Evolutionary conservation across 1,139 yeast species (phyloP), one percentile per base, ranked within the genome.

Genomic region (Suzukiozyma palmioleophila): DNA sequence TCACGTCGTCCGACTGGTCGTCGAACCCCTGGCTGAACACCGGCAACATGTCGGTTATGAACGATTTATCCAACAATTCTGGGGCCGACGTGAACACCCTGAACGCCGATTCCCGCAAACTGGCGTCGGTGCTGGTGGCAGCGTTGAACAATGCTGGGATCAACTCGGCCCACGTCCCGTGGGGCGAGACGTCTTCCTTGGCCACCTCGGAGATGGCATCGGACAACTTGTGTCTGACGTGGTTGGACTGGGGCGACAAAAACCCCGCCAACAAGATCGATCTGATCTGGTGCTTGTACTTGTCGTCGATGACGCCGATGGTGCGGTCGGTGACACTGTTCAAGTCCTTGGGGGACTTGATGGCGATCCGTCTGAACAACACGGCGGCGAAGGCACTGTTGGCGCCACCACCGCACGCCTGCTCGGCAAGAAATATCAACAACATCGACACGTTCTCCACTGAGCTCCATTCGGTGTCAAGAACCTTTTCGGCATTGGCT

Each of bases 121-220:
- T 77, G n/a, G 82, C 69, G 51, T 84, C 84, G 13, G 69, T 61
- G 56, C 74, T 77, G 46, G 74, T 71, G 15, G 84, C 64, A 11
- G 92, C 89, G 49, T 75, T 81, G 50, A 87, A 76, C 37, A 90
- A 67, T 1, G 89, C 79, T 37, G 88, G 89, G 35, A 88, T 64
- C 36, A 90, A 73, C 36, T 85, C 90, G 24, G 81, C 77, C 97
- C 97, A 90, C 11, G 71, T 62, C 2, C 73, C 75, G 21, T 69
- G 68, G 12, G 69, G 69, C 3, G 68, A 57, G 10, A 66, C 67
- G 50, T 80, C 86, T 36, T 75, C 80, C 50, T 79, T 81, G 3
- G 96, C 95, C 32, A 92, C 79, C 60, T 90, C 97, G 1, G 97
- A 87, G 41, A 92, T 85, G 3, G 96, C 95, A 66, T 92, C 98